Percentiles rank a stretch among this genome's conserved stretches.
Conservation (phyloP, 1,284 basidiomycete genomes). For the Melampsora americana region DNA sequence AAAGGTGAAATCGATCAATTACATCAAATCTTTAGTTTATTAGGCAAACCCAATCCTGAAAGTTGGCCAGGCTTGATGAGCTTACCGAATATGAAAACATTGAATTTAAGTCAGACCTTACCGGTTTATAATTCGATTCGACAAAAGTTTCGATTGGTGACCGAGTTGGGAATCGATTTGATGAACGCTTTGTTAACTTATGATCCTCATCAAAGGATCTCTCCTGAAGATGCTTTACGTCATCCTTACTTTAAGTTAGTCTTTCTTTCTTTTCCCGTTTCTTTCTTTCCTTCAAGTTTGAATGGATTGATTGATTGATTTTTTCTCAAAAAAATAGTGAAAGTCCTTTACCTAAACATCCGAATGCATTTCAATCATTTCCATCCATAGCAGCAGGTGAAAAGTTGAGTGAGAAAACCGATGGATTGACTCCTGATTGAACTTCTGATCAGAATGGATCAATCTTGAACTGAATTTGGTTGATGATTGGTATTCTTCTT, state of each 20-base stretch:
- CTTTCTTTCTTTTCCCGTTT: neutral
- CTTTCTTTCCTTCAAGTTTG: slow-evolving; percentile 6
- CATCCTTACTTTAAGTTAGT: slow-evolving; percentile 88
- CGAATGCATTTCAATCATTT: slow-evolving; percentile 94
- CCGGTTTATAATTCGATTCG: slow-evolving; percentile 58
- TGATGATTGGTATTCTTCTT: neutral
- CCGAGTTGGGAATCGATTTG: slow-evolving; percentile 78
- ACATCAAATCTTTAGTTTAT: slow-evolving; percentile 71
- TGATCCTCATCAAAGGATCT: slow-evolving; percentile 78
- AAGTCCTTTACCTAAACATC: slow-evolving; percentile 89
- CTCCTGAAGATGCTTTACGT: slow-evolving; percentile 78
- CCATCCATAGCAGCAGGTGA: slow-evolving; percentile 96
- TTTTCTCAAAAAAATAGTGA: slow-evolving; percentile 62
- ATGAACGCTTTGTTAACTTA: slow-evolving; percentile 79
- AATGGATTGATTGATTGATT: slow-evolving; percentile 18
- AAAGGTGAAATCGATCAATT: slow-evolving; percentile 90
- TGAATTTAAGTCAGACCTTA: slow-evolving; percentile 60
- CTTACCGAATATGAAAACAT: slow-evolving; percentile 73
- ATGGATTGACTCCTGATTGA: neutral
- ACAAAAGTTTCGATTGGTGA: slow-evolving; percentile 69
- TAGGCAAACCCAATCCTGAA: slow-evolving; percentile 78
- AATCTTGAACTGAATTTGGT: neutral
- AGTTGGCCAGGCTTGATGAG: slow-evolving; percentile 80
- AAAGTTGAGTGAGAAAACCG: slow-evolving; percentile 60
- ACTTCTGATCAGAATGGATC: neutral